Conservation (phyloP, 1,139 yeast species). For the Scheffersomyces quercinus region DNA sequence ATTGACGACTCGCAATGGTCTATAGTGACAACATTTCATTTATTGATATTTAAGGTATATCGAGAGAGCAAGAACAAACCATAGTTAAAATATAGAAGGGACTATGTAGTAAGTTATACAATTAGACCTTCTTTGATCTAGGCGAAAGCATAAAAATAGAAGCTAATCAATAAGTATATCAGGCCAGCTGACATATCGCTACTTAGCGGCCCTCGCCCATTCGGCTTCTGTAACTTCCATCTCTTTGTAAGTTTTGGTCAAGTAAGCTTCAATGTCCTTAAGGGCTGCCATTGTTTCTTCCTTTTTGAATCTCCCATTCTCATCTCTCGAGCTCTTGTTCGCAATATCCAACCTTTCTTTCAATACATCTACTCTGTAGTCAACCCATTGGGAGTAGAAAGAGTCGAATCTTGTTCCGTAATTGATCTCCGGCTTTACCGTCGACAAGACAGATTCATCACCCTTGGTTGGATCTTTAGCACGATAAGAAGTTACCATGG, state of each 20-base stretch:
- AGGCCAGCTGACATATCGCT: neutral
- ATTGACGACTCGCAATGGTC: too few species aligned
- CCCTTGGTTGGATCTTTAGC: slow-evolving; percentile 27
- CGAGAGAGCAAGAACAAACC: too few species aligned
- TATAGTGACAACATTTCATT: too few species aligned
- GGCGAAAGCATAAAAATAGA: too few species aligned
- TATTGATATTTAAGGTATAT: too few species aligned
- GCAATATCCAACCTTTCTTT: slow-evolving; percentile 28
- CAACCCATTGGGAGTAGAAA: slow-evolving; percentile 40
- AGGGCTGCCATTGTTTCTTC: slow-evolving; percentile 33
- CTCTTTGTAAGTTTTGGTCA: slow-evolving; percentile 44
- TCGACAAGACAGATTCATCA: slow-evolving; percentile 32
- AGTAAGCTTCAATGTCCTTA: slow-evolving; percentile 40
- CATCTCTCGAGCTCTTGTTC: slow-evolving; percentile 22
- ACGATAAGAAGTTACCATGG: slow-evolving; percentile 44
- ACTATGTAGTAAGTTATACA: too few species aligned
- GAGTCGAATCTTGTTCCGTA: slow-evolving; percentile 33
- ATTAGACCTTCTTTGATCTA: too few species aligned
- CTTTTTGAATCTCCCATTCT: slow-evolving; percentile 39
- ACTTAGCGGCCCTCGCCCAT: slow-evolving; percentile 12
- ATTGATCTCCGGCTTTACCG: slow-evolving; percentile 42
- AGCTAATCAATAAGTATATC: too few species aligned
- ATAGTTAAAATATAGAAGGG: too few species aligned
- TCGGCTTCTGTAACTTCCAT: slow-evolving; percentile 43
- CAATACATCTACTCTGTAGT: slow-evolving; percentile 30